phyloP scores from a whole-genome alignment of 768 basidiomycete genomes.

The Dacryopinax primogenitus region DNA sequence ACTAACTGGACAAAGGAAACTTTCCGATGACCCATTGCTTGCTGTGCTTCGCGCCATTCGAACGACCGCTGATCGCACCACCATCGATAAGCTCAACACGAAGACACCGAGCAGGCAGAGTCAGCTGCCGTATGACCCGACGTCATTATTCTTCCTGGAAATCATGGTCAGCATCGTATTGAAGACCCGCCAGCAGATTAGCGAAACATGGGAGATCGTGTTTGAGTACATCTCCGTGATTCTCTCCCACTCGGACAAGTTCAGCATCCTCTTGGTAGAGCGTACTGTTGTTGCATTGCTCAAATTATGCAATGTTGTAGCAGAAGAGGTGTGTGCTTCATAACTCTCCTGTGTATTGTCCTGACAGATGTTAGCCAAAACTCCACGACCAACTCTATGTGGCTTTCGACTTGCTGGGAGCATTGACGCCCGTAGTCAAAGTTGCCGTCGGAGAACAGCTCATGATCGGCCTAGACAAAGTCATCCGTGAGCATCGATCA shows the following conservation, averaged over 20 bases:
- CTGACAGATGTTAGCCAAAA: slow-evolving; percentile 38
- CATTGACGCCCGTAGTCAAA: slow-evolving; percentile 61
- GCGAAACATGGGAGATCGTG: slow-evolving; percentile 81
- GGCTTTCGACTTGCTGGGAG: slow-evolving; percentile 78
- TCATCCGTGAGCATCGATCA: slow-evolving; percentile 62
- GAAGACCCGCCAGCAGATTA: slow-evolving; percentile 62
- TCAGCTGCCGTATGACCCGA: slow-evolving; percentile 77
- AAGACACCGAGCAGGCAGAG: slow-evolving; percentile 3
- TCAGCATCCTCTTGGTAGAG: slow-evolving; percentile 84
- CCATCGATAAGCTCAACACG: slow-evolving; percentile 43
- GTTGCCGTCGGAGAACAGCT: slow-evolving; percentile 84
- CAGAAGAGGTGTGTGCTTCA: slow-evolving; percentile 49
- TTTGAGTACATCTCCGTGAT: slow-evolving; percentile 85
- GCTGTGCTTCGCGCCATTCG: slow-evolving; percentile 79
- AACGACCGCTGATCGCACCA: slow-evolving; percentile 79
- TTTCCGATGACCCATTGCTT: slow-evolving; percentile 65
- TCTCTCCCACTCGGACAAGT: slow-evolving; percentile 60
- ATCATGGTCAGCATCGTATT: slow-evolving; percentile 83
- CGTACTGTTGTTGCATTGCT: slow-evolving; percentile 83
- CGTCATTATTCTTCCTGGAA: slow-evolving; percentile 87
- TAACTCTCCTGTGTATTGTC: not conserved
- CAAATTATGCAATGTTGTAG: slow-evolving; percentile 69
- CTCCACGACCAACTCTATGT: slow-evolving; percentile 90
- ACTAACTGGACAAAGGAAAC: slow-evolving; percentile 40
- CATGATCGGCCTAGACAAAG: slow-evolving; percentile 59